Evolutionary conservation across 768 basidiomycete species (phyloP).

Genomic region (Suillus spraguei): DNA sequence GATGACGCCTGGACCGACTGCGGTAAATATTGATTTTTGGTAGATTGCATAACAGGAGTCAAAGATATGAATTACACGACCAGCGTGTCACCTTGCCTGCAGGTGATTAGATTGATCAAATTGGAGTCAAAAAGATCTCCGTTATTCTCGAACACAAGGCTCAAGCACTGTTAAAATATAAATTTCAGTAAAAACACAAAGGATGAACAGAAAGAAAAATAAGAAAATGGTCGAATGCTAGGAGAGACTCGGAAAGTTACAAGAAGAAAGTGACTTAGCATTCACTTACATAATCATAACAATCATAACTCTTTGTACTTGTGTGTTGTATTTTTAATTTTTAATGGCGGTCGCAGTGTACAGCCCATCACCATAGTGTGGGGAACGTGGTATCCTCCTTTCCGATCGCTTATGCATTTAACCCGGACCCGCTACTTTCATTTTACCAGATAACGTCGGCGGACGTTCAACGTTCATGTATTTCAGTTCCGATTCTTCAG

Average conservation of each 20-base stretch:
- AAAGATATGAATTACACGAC: conserved; percentile 36
- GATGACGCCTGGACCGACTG: conserved; percentile 31
- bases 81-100: conserved; percentile 32
- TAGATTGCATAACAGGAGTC: conserved; percentile 32
- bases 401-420: conserved; percentile 2
- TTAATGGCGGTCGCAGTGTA: background rate
- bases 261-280: background rate
- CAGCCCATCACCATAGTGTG: background rate
- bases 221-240: conserved; percentile 15
- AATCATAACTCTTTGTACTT: conserved; percentile 12
- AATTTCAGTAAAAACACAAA: conserved; percentile 18
- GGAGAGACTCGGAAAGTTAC: background rate
- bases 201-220: conserved; percentile 18
- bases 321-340: conserved; percentile 1
- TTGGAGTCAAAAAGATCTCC: conserved; percentile 16
- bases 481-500: conserved; percentile 3
- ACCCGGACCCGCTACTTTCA: conserved; percentile 2
- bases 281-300: conserved; percentile 13
- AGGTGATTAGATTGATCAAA: conserved; percentile 16
- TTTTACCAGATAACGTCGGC: conserved; percentile 8
- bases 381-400: conserved; percentile 5
- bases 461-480: conserved; percentile 7
- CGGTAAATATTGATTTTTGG: conserved; percentile 26
- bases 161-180: conserved; percentile 24
- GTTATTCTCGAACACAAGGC: conserved; percentile 4